phyloP scores from a whole-genome alignment of 345 rosid genomes.

The Erysimum cheiranthoides region DNA sequence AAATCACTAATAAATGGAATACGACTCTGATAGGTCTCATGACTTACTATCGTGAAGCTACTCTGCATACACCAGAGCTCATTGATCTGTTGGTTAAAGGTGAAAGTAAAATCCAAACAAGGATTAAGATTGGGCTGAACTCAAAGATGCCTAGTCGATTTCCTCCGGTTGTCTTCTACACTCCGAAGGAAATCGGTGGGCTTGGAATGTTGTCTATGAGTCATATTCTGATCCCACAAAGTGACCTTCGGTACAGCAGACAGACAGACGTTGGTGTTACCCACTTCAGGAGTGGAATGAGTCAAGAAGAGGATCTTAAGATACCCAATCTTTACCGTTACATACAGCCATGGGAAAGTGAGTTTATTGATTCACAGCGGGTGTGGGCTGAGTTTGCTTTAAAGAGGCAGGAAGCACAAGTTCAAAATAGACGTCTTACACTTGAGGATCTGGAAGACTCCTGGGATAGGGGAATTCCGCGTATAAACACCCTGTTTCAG shows the following conservation, averaged over 20 bases:
- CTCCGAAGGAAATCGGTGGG: slow-evolving; percentile 99
- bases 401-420: slow-evolving; percentile 99
- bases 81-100: slow-evolving; percentile 95
- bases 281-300: slow-evolving; percentile 99
- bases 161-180: slow-evolving; percentile 98
- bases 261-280: slow-evolving; percentile 99
- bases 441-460: slow-evolving; percentile 99
- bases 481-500: slow-evolving; percentile 96
- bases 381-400: slow-evolving; percentile 99
- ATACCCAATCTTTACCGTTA: slow-evolving; percentile 99
- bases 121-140: slow-evolving; percentile 96
- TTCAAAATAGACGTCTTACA: slow-evolving; percentile 96
- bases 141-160: slow-evolving; percentile 99
- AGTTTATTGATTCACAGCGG: slow-evolving; percentile 98
- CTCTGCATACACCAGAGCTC: slow-evolving; percentile 98
- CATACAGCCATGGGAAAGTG: slow-evolving; percentile 99
- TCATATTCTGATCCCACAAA: slow-evolving; percentile 98
- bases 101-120: slow-evolving; percentile 97
- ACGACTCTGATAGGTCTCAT: slow-evolving; percentile 95
- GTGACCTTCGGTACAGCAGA: slow-evolving; percentile 99
- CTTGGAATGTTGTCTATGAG: slow-evolving; percentile 99
- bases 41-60: slow-evolving; percentile 99
- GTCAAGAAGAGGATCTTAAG: slow-evolving; percentile 98
- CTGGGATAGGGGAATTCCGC: slow-evolving; percentile 99
- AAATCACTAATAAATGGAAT: slow-evolving; percentile 99